phyloP scores from a whole-genome alignment of 495 filamentous ascomycete genomes.

The Daldinia grandis region DNA sequence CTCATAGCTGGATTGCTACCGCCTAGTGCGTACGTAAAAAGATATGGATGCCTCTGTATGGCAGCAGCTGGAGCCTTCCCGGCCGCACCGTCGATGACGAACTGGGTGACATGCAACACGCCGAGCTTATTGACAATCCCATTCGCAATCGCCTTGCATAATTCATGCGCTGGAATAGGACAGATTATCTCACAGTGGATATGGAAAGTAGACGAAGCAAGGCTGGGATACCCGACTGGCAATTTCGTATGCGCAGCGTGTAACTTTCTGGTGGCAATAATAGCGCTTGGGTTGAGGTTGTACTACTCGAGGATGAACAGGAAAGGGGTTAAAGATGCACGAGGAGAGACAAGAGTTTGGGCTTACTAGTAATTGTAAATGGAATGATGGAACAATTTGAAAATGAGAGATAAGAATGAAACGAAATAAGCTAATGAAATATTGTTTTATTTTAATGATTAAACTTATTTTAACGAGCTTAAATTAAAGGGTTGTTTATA shows the following conservation, averaged over 20 bases:
- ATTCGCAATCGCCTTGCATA: constrained; percentile 33
- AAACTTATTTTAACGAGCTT: too few species aligned
- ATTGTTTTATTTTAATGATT: too few species aligned
- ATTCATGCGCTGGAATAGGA: constrained; percentile 32
- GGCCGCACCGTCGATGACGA: constrained; percentile 18
- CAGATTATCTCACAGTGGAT: constrained; percentile 54
- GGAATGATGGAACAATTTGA: not conserved
- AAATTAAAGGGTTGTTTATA: too few species aligned
- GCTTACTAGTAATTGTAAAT: constrained; percentile 12
- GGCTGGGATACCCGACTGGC: constrained; percentile 61
- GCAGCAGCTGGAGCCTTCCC: constrained; percentile 33
- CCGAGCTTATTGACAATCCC: constrained; percentile 30
- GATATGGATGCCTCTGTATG: constrained; percentile 35
- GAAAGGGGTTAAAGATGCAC: constrained; percentile 20
- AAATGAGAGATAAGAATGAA: too few species aligned
- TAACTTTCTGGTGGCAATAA: constrained; percentile 35
- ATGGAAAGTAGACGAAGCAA: constrained; percentile 58
- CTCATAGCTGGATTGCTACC: constrained; percentile 31
- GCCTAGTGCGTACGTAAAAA: constrained; percentile 18
- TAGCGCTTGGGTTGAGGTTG: constrained; percentile 27
- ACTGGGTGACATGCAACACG: constrained; percentile 31
- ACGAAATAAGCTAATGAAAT: too few species aligned
- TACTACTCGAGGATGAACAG: constrained; percentile 31
- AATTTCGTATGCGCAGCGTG: constrained; percentile 62
- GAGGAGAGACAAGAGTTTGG: constrained; percentile 33